These are phyloP conservation scores for Oxalis stricta DNA, from an alignment of 441 rosid genomes.

Conservation along the genomic window DNA sequence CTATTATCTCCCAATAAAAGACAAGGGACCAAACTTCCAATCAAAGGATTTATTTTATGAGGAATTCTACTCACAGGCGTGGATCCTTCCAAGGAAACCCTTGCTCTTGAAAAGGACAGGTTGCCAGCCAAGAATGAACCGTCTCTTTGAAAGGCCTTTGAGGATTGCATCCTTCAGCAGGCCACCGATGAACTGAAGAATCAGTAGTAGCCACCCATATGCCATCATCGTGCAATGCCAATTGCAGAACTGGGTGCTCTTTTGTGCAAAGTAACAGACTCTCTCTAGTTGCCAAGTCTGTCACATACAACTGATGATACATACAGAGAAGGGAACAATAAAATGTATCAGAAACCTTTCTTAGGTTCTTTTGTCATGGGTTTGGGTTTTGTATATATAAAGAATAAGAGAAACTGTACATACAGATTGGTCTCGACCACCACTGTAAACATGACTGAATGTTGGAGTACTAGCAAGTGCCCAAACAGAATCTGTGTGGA, in stretches of 20 bases:
- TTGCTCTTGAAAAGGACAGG: conserved; percentile 91
- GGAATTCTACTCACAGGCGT: conserved; percentile 79
- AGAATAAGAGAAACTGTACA: conserved; percentile 27
- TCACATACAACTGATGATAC: conserved; percentile 71
- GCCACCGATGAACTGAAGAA: conserved; percentile 89
- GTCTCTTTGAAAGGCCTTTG: conserved; percentile 76
- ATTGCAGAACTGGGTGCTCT: conserved; percentile 80
- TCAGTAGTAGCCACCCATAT: conserved; percentile 95
- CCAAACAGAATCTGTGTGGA: conserved; percentile 99
- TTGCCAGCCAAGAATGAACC: conserved; percentile 97
- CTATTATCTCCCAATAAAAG: neutral
- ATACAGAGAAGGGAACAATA: conserved; percentile 10
- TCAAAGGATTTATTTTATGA: no score
- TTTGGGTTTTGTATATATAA: no score
- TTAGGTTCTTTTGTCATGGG: no score
- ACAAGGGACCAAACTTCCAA: neutral
- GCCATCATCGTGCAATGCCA: conserved; percentile 83
- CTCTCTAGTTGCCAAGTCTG: conserved; percentile 93
- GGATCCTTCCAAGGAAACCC: conserved; percentile 93
- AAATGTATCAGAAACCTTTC: neutral
- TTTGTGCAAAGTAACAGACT: conserved; percentile 80
- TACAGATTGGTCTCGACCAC: conserved; percentile 97
- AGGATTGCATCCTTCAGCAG: conserved; percentile 84
- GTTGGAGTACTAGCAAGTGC: conserved; percentile 94
- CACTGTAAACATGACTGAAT: conserved; percentile 93